Evolutionary conservation across 1,284 basidiomycete species (phyloP).

Genomic region (Pyrrhoderma lamaoense): DNA sequence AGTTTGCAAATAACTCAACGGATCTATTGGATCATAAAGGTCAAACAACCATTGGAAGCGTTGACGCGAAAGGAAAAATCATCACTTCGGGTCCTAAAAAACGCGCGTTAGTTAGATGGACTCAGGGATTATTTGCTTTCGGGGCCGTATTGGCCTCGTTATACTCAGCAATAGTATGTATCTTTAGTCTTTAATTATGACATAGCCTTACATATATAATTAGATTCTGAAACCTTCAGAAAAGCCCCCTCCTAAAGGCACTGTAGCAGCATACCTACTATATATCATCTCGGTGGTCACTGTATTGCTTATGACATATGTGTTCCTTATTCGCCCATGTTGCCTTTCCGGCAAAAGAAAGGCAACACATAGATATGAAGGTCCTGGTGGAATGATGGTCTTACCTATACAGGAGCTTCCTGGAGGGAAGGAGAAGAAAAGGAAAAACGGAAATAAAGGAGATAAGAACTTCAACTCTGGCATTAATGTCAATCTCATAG

Average conservation of each 20-base stretch:
- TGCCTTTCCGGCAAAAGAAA: constrained; percentile 33
- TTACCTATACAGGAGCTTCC: constrained; percentile 48
- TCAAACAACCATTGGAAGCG: constrained; percentile 44
- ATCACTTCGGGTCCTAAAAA: constrained; percentile 58
- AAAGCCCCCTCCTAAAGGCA: constrained; percentile 48
- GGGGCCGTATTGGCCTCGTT: constrained; percentile 48
- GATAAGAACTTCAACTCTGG: constrained; percentile 29
- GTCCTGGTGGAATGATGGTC: constrained; percentile 51
- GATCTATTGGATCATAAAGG: constrained; percentile 38
- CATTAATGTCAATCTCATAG: constrained; percentile 65
- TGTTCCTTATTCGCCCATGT: constrained; percentile 53
- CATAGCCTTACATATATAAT: background rate
- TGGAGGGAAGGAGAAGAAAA: constrained; percentile 29
- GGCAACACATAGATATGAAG: constrained; percentile 25
- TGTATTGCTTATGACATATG: constrained; percentile 41
- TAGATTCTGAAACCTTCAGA: constrained; percentile 51
- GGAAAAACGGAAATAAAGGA: constrained; percentile 26
- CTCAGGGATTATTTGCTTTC: constrained; percentile 44
- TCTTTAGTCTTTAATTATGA: background rate
- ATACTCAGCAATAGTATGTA: constrained; percentile 47
- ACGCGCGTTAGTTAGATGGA: constrained; percentile 40
- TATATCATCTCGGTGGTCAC: constrained; percentile 51
- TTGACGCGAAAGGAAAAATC: constrained; percentile 46
- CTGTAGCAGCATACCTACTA: constrained; percentile 47
- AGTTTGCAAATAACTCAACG: constrained; percentile 35